These are phyloP conservation scores for Auxenochlorella protothecoides DNA, from an alignment of 139 green algal genomes.

Conservation along the genomic window DNA sequence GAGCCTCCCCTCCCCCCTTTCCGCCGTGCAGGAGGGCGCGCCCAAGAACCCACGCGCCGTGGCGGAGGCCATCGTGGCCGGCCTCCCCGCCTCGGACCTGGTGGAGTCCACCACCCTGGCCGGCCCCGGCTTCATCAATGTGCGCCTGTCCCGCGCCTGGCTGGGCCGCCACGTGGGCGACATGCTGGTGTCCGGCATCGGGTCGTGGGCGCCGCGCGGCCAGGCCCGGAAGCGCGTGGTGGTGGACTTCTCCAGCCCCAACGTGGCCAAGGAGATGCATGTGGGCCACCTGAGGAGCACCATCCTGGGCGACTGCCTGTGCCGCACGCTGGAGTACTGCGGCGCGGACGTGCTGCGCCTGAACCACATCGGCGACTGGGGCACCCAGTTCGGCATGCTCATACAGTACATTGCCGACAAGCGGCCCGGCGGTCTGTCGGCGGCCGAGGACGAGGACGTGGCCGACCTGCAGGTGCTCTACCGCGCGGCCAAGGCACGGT, in stretches of 20 bases:
- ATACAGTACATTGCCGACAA: slow-evolving; percentile 80
- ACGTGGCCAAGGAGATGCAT: slow-evolving; percentile 99
- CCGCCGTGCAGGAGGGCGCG: slow-evolving; percentile 32
- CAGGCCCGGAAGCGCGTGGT: slow-evolving; percentile 43
- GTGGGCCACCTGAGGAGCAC: slow-evolving; percentile 95
- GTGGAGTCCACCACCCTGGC: slow-evolving; percentile 54
- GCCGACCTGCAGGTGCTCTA: slow-evolving; percentile 57
- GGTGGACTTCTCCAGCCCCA: slow-evolving; percentile 94
- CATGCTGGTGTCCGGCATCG: slow-evolving; percentile 34
- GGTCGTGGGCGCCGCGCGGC: slow-evolving; percentile 30
- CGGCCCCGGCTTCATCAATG: slow-evolving; percentile 97
- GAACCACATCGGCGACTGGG: slow-evolving; percentile 98
- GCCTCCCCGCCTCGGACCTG: slow-evolving; percentile 45
- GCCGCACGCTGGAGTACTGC: slow-evolving; percentile 73
- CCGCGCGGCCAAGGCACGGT: slow-evolving; percentile 72
- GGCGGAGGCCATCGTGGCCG: slow-evolving; percentile 69
- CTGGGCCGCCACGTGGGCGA: slow-evolving; percentile 20
- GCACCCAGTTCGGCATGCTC: slow-evolving; percentile 99
- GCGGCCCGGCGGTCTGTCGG: slow-evolving; percentile 40
- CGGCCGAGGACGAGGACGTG: slow-evolving; percentile 53
- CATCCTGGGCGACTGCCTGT: slow-evolving; percentile 89
- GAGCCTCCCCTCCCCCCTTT: neutral
- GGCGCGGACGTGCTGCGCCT: slow-evolving; percentile 78
- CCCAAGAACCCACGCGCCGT: slow-evolving; percentile 78
- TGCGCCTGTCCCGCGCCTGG: slow-evolving; percentile 35